Conservation (phyloP, 148 eudicot species). For the Selenicereus undatus region DNA sequence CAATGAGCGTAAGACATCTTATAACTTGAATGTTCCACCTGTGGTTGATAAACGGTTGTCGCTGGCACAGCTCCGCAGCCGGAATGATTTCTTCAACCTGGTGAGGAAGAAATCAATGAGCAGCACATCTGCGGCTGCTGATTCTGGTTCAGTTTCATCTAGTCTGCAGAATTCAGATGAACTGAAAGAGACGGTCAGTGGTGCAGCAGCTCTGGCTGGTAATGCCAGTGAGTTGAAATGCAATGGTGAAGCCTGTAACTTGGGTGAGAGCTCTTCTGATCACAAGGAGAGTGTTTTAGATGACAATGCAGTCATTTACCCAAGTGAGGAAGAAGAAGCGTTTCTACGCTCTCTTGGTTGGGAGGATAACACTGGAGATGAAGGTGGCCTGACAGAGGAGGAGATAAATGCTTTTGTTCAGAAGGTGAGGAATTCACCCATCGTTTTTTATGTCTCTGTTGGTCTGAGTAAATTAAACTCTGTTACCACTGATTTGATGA, state of each 20-base stretch:
- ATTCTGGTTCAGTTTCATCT: conserved; percentile 35
- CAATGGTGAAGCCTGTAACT: conserved; percentile 39
- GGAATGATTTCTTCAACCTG: conserved; percentile 78
- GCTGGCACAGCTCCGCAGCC: conserved; percentile 36
- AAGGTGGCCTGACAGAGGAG: conserved; percentile 83
- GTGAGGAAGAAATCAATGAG: conserved; percentile 63
- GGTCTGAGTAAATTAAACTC: neutral
- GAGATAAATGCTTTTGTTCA: conserved; percentile 69
- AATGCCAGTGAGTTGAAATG: conserved; percentile 37
- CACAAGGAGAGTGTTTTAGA: conserved; percentile 25
- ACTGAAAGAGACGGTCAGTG: conserved; percentile 22
- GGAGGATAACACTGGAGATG: conserved; percentile 64
- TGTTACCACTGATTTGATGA: neutral
- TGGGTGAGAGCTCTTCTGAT: conserved; percentile 19
- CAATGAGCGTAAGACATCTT: conserved; percentile 37
- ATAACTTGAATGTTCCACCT: conserved; percentile 29
- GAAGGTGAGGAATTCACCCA: conserved; percentile 39
- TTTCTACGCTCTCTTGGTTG: conserved; percentile 88
- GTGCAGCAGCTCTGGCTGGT: conserved; percentile 24
- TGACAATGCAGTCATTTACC: conserved; percentile 27
- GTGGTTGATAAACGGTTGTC: conserved; percentile 53
- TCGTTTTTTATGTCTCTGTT: neutral
- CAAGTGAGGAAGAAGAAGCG: conserved; percentile 68
- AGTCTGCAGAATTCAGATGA: conserved; percentile 36
- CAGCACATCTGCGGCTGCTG: conserved; percentile 22